These are phyloP conservation scores for Stereum hirsutum DNA, from an alignment of 1,284 basidiomycete species.

Conservation along the genomic window DNA sequence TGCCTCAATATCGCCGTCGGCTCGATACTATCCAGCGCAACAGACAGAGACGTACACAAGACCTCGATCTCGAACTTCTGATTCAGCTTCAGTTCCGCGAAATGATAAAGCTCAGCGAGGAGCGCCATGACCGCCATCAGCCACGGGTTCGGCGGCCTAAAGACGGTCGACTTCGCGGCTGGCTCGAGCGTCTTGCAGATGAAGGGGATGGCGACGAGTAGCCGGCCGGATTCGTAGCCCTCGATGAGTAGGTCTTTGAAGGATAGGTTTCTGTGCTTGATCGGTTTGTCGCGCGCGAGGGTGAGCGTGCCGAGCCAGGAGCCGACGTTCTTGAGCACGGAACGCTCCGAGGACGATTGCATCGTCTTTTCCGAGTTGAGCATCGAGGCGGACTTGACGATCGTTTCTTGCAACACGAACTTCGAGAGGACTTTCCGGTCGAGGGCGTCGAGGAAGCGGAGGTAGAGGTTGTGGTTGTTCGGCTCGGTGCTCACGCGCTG, in stretches of 20 bases:
- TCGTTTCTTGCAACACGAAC: slow-evolving; percentile 89
- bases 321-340: slow-evolving; percentile 88
- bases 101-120: slow-evolving; percentile 93
- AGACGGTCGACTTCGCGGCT: slow-evolving; percentile 84
- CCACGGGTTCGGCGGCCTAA: slow-evolving; percentile 97
- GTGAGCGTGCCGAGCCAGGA: slow-evolving; percentile 95
- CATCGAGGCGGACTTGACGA: slow-evolving; percentile 76
- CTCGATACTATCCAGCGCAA: slow-evolving; percentile 84
- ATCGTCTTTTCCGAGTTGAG: slow-evolving; percentile 92
- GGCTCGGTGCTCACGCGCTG: slow-evolving; percentile 95
- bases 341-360: slow-evolving; percentile 78
- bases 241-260: slow-evolving; percentile 96
- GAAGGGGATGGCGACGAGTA: slow-evolving; percentile 95
- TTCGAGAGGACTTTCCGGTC: slow-evolving; percentile 56
- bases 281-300: slow-evolving; percentile 85
- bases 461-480: slow-evolving; percentile 95
- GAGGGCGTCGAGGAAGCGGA: slow-evolving; percentile 86
- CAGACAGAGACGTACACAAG: slow-evolving; percentile 85
- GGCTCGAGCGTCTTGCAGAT: slow-evolving; percentile 96
- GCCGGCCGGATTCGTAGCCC: slow-evolving; percentile 87
- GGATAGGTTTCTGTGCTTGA: slow-evolving; percentile 89
- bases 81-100: slow-evolving; percentile 93
- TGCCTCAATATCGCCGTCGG: slow-evolving; percentile 78
- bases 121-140: slow-evolving; percentile 91
- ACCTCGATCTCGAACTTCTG: slow-evolving; percentile 99